Conservation (phyloP, 164 flowering plant species). For the Santalum album region DNA sequence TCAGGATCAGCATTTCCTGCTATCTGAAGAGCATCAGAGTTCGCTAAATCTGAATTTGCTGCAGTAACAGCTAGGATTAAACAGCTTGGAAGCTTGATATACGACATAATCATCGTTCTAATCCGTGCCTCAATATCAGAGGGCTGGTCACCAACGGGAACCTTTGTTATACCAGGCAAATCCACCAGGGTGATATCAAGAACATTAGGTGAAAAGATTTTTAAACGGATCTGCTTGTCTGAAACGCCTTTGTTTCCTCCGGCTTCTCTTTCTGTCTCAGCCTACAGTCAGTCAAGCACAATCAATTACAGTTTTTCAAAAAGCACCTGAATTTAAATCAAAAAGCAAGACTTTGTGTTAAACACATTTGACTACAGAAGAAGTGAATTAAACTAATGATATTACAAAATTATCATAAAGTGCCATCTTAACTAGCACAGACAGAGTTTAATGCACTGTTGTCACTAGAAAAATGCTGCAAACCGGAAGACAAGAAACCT, state of each 20-base stretch:
- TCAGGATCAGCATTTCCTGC: slow-evolving; percentile 43
- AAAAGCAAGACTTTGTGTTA: too few species aligned
- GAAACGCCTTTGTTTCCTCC: slow-evolving; percentile 49
- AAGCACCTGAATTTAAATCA: too few species aligned
- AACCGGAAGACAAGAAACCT: too few species aligned
- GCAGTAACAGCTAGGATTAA: slow-evolving; percentile 52
- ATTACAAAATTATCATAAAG: too few species aligned
- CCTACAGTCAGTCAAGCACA: slow-evolving; percentile 14
- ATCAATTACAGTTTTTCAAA: too few species aligned
- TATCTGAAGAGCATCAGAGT: slow-evolving; percentile 54
- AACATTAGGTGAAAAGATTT: slow-evolving; percentile 47
- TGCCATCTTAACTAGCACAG: too few species aligned
- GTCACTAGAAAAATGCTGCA: too few species aligned
- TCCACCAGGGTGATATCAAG: slow-evolving; percentile 46
- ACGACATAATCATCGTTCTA: slow-evolving; percentile 42
- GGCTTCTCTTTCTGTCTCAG: slow-evolving; percentile 48
- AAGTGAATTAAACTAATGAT: too few species aligned
- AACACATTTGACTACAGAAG: too few species aligned
- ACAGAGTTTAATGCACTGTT: too few species aligned
- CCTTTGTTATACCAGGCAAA: slow-evolving; percentile 53
- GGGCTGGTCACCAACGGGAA: slow-evolving; percentile 59
- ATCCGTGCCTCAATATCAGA: slow-evolving; percentile 41
- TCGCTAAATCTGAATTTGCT: slow-evolving; percentile 53
- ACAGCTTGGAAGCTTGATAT: slow-evolving; percentile 29
- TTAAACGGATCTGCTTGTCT: slow-evolving; percentile 39